Evolutionary conservation across 2,329 filamentous ascomycete genomes (phyloP), one percentile per base, ranked within the genome.

Genomic region (Trichoderma semiorbis): DNA sequence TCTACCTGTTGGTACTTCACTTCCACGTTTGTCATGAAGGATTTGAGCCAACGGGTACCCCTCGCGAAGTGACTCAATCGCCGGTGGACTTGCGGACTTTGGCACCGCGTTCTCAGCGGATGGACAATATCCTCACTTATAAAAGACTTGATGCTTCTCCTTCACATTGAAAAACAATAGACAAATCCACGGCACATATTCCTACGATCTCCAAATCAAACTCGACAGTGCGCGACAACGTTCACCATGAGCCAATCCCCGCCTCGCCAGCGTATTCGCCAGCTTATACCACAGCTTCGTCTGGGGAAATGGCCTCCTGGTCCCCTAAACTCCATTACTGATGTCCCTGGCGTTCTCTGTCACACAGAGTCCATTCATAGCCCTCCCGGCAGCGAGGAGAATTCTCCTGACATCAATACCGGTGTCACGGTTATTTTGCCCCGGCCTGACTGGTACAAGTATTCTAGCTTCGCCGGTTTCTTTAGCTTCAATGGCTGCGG

Each of bases 401-500:
- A 84, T 58, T 80, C 87, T 8, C 76, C 76, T 7, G 74, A 78
- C 30, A 80, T 85, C 72, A 85, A 87, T 74, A 86, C 85, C 0
- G 85, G 86, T 63, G 80, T 87, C 12, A 88, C 86, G 1, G 82
- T 83, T 47, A 85, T 87, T 68, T 76, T 87, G 0, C 84, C 85
- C 0, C 82, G 84, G 12, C 58, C 75, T 5, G 78, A 84, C 61
- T 87, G 85, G 84, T 81, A 81, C 75, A 72, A 80, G 58, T 80
- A 82, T 11, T 83, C 83, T 53, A 84, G 82, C 69, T 84, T 86
- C 61, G 83, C 85, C 4, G 83, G 83, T n/a, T 76, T 87, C 62
- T 90, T 90, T 79, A 84, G 85, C 73, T 90, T 91, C 81, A 91
- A 91, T 74, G 89, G 89, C 69, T 86, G 85, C 60, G 89, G 90